Conservation (phyloP, 306 rosid genomes). For the Benincasa hispida region DNA sequence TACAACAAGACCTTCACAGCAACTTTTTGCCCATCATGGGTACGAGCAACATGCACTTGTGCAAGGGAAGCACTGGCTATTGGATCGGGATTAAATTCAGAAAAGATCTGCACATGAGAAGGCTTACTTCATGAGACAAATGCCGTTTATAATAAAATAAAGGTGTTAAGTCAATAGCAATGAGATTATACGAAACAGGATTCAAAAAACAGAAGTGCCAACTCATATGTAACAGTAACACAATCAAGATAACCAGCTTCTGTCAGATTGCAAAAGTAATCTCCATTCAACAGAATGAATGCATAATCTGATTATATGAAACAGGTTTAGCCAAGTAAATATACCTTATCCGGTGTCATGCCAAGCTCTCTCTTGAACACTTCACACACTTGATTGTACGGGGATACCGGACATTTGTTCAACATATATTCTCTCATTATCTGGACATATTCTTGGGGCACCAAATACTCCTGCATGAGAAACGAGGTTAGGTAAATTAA, state of each 20-base stretch:
- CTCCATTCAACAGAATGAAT: background rate
- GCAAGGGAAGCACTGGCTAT: constrained; percentile 98
- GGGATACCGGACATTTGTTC: constrained; percentile 90
- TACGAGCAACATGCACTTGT: constrained; percentile 84
- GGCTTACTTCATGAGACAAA: constrained; percentile 9
- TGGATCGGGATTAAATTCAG: constrained; percentile 76
- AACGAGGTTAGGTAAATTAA: background rate
- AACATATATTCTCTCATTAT: constrained; percentile 89
- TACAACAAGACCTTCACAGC: constrained; percentile 71
- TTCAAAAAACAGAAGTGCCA: background rate
- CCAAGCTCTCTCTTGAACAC: constrained; percentile 83
- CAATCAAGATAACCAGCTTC: background rate
- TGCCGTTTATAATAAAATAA: background rate
- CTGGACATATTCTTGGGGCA: constrained; percentile 72
- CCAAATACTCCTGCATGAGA: constrained; percentile 65
- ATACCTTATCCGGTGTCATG: constrained; percentile 71
- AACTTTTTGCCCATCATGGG: constrained; percentile 79
- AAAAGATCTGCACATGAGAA: constrained; percentile 50
- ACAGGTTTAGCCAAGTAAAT: constrained; percentile 6
- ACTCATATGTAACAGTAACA: background rate
- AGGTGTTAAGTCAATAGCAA: background rate
- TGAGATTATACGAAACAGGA: background rate
- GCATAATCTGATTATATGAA: background rate
- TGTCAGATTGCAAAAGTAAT: background rate
- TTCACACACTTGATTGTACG: constrained; percentile 70